Evolutionary conservation across 345 rosid species (phyloP).

Genomic region (Acer negundo): DNA sequence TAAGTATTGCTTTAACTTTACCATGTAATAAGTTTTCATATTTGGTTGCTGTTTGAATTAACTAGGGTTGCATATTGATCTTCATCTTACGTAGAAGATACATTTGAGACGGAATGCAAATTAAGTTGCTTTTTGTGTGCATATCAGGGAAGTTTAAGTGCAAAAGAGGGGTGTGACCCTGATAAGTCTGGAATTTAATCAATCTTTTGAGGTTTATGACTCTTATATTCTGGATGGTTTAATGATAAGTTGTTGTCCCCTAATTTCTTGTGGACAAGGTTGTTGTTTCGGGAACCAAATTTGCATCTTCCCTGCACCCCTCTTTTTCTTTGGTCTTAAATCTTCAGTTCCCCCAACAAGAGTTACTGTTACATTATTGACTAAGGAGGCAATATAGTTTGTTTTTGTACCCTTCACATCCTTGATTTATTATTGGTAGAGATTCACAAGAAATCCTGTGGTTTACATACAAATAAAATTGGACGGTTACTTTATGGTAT

Average conservation of each 20-base stretch:
- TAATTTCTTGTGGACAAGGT: background rate
- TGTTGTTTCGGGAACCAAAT: background rate
- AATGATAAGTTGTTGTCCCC: background rate
- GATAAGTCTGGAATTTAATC: background rate
- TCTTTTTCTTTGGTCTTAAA: background rate
- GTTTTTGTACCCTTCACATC: background rate
- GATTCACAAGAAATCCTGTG: background rate
- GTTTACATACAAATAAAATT: background rate
- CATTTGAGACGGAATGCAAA: background rate
- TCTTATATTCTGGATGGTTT: background rate
- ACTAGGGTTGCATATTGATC: background rate
- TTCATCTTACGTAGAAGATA: background rate
- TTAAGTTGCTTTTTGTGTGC: background rate
- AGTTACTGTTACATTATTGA: background rate
- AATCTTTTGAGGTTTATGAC: background rate
- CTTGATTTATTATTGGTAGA: slow-evolving; percentile 5
- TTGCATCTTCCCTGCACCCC: background rate
- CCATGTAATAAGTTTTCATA: background rate
- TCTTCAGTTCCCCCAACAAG: background rate
- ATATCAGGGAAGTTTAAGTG: background rate
- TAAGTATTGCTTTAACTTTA: background rate
- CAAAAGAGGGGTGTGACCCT: background rate
- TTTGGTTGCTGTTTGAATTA: background rate
- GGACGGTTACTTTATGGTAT: slow-evolving; percentile 5
- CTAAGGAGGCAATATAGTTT: background rate